A percentile compares a stretch with the other conserved stretches of the same genome.
phyloP scores from a whole-genome alignment of 345 rosid species.

The Anacardium occidentale region DNA sequence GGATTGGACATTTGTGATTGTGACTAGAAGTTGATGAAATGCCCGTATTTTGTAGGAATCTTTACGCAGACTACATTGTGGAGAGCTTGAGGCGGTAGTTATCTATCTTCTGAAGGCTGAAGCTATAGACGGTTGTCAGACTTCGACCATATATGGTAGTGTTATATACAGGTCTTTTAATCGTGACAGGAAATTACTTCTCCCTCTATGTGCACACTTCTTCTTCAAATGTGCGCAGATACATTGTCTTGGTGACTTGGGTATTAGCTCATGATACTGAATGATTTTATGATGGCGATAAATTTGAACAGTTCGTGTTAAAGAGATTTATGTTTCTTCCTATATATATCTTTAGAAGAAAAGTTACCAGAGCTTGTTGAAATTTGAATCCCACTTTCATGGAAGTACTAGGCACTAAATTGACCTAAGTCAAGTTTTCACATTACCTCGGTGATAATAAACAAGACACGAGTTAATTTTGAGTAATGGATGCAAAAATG shows the following conservation, averaged over 20 bases:
- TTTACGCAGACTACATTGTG: constrained; percentile 79
- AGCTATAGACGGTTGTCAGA: not conserved
- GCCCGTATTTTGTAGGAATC: constrained; percentile 55
- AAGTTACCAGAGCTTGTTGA: too few species aligned
- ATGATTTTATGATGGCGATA: constrained; percentile 34
- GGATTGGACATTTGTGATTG: not conserved
- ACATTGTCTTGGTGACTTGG: constrained; percentile 20
- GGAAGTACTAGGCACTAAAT: too few species aligned
- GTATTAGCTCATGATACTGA: not conserved
- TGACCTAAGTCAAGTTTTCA: too few species aligned
- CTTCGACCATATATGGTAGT: constrained; percentile 5
- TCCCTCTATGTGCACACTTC: not conserved
- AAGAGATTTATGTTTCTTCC: too few species aligned
- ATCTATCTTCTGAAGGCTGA: not conserved
- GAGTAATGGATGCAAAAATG: too few species aligned
- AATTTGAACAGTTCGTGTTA: too few species aligned
- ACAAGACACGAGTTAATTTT: too few species aligned
- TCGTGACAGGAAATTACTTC: constrained; percentile 17
- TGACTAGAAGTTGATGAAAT: not conserved
- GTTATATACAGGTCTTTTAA: constrained; percentile 11
- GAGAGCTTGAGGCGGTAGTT: constrained; percentile 70
- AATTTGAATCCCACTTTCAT: too few species aligned
- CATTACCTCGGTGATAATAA: too few species aligned
- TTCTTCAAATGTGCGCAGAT: constrained; percentile 18
- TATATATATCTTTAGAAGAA: too few species aligned